A percentile compares a stretch with the other conserved stretches of the same genome.
phyloP scores from a whole-genome alignment of 2,329 filamentous ascomycete genomes.

The Rasamsonia emersonii region DNA sequence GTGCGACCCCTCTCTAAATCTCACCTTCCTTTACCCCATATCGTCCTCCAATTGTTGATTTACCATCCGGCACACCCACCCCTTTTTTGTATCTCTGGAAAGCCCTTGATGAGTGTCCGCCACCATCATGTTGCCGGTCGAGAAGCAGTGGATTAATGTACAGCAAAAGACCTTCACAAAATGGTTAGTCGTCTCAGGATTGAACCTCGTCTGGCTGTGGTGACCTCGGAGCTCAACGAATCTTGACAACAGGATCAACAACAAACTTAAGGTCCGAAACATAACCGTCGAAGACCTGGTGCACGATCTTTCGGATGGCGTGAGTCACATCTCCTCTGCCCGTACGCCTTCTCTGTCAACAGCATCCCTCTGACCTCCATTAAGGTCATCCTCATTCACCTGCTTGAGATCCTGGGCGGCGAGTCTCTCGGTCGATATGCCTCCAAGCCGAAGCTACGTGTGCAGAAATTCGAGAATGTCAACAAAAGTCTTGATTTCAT shows the following conservation, averaged over 20 bases:
- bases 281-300: conserved; percentile 82
- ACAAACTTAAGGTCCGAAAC: conserved; percentile 72
- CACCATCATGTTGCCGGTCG: conserved; percentile 39
- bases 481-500: conserved; percentile 93
- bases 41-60: no score
- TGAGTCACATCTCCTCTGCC: conserved; percentile 46
- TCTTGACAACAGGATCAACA: conserved; percentile 80
- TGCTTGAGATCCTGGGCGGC: conserved; percentile 89
- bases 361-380: no score
- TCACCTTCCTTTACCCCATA: no score
- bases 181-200: conserved; percentile 55
- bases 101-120: no score
- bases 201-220: conserved; percentile 6
- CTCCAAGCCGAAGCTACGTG: conserved; percentile 87
- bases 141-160: conserved; percentile 63
- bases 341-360: conserved; percentile 1
- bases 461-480: conserved; percentile 96
- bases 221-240: no score
- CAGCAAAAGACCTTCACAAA: conserved; percentile 99
- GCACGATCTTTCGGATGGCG: conserved; percentile 83
- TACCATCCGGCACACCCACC: no score
- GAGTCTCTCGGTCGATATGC: conserved; percentile 96
- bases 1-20: no score
- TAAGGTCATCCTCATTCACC: conserved; percentile 87
- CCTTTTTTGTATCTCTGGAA: no score